phyloP scores from a whole-genome alignment of 495 filamentous ascomycete species.

The Aspergillus panamensis region DNA sequence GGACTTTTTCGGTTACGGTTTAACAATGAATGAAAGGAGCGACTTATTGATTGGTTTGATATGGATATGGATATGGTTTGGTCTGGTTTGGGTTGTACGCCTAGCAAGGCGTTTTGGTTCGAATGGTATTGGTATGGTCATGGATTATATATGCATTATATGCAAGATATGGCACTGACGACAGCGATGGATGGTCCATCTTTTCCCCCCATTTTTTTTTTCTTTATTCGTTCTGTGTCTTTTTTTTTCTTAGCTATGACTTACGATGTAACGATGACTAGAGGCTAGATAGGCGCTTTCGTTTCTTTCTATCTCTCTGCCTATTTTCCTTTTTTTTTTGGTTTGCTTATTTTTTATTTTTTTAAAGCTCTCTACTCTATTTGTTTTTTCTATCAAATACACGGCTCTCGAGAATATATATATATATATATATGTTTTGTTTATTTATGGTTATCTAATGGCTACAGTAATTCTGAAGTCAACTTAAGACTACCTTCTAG shows the following conservation, averaged over 20 bases:
- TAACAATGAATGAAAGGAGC: not conserved
- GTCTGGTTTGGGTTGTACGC: not conserved
- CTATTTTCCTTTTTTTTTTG: not conserved
- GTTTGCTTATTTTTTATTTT: not conserved
- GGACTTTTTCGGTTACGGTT: too few relatives aligned
- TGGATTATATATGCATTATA: too few relatives aligned
- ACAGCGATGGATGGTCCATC: not conserved
- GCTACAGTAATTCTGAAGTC: too few relatives aligned
- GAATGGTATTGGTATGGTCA: not conserved
- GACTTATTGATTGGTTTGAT: not conserved
- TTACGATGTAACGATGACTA: constrained; percentile 9
- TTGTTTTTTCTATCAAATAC: not conserved
- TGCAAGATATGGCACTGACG: not conserved
- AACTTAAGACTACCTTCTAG: too few relatives aligned
- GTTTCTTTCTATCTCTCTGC: not conserved
- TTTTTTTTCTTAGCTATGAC: not conserved
- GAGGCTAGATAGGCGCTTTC: not conserved
- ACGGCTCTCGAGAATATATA: not conserved
- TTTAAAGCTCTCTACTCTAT: not conserved
- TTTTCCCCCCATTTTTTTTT: not conserved
- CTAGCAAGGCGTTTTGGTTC: constrained; percentile 1
- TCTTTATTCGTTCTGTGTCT: not conserved
- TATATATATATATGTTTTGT: too few relatives aligned
- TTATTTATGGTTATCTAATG: too few relatives aligned
- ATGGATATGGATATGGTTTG: not conserved